Percentiles rank a stretch among this genome's conserved stretches.
These are phyloP conservation scores for Crithidia fasciculata DNA, from an alignment of 208 protist genomes.

Conservation along the genomic window DNA sequence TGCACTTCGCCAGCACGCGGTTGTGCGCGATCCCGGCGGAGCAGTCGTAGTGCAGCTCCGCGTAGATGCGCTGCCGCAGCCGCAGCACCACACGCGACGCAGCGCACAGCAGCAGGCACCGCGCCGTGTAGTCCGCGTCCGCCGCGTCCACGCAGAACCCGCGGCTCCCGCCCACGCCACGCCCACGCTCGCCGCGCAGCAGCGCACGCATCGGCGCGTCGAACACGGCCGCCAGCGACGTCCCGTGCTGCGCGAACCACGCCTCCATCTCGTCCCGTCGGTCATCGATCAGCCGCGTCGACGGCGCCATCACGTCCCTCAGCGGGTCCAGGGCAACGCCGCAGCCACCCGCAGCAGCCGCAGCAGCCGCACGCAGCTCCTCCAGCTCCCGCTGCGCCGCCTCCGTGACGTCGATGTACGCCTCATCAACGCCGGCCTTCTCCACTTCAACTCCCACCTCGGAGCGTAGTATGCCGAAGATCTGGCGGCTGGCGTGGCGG, in stretches of 20 bases:
- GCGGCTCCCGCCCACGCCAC: constrained; percentile 36
- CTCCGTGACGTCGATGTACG: constrained; percentile 85
- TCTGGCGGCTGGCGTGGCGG: constrained; percentile 70
- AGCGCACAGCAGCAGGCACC: constrained; percentile 53
- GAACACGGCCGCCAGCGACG: constrained; percentile 57
- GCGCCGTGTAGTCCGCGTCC: constrained; percentile 35
- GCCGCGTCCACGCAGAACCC: constrained; percentile 33
- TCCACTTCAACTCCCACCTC: constrained; percentile 61
- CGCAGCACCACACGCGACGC: constrained; percentile 68
- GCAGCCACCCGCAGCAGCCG: constrained; percentile 1
- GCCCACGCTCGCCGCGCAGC: constrained; percentile 28
- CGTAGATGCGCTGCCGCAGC: constrained; percentile 58
- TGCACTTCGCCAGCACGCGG: constrained; percentile 82
- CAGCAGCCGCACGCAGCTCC: constrained; percentile 26
- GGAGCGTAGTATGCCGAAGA: constrained; percentile 70
- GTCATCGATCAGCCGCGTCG: constrained; percentile 62
- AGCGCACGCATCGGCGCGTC: constrained; percentile 58
- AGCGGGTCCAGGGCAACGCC: constrained; percentile 30
- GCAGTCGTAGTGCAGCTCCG: constrained; percentile 84
- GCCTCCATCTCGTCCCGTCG: constrained; percentile 51
- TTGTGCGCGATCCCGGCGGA: constrained; percentile 89
- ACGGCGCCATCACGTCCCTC: constrained; percentile 54
- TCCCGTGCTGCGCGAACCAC: constrained; percentile 52
- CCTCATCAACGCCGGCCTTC: constrained; percentile 88
- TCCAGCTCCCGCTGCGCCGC: constrained; percentile 57